Conservation (phyloP, 2,329 filamentous ascomycete genomes). For the Ascochyta pisi region DNA sequence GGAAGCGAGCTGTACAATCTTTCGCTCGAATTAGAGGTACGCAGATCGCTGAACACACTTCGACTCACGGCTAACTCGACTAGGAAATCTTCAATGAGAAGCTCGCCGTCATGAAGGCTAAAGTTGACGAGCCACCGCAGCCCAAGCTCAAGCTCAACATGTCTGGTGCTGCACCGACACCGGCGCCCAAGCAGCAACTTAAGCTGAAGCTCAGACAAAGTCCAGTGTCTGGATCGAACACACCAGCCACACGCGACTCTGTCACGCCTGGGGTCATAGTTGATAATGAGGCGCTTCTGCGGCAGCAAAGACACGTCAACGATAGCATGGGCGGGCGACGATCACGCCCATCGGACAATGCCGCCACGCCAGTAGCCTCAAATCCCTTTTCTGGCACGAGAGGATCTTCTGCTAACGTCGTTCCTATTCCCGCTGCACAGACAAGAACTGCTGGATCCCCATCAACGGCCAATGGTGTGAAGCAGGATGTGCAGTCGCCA, state of each 20-base stretch:
- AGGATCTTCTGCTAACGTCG: conserved; percentile 29
- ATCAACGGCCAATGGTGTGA: conserved; percentile 45
- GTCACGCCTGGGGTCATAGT: conserved; percentile 58
- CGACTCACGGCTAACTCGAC: conserved; percentile 21
- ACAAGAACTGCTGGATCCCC: conserved; percentile 43
- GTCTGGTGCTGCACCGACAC: conserved; percentile 43
- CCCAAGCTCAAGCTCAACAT: conserved; percentile 84
- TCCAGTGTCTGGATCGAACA: conserved; percentile 49
- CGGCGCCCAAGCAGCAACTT: conserved; percentile 56
- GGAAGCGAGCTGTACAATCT: conserved; percentile 82
- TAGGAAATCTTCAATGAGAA: conserved; percentile 73
- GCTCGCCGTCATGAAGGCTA: conserved; percentile 73
- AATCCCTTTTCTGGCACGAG: conserved; percentile 41
- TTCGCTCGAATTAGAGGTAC: conserved; percentile 79
- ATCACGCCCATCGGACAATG: conserved; percentile 36
- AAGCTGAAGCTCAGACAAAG: conserved; percentile 65
- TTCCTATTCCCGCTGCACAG: conserved; percentile 29
- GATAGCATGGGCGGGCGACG: conserved; percentile 55
- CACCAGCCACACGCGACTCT: conserved; percentile 50
- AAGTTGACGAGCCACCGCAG: conserved; percentile 74
- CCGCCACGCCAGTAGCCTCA: conserved; percentile 31
- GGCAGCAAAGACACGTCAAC: conserved; percentile 60
- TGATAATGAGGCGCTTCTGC: conserved; percentile 61
- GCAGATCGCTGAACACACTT: conserved; percentile 13
- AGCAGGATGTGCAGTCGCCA: conserved; percentile 54